Evolutionary conservation across 1,139 yeast species (phyloP).

Genomic region (Candida sp.): DNA sequence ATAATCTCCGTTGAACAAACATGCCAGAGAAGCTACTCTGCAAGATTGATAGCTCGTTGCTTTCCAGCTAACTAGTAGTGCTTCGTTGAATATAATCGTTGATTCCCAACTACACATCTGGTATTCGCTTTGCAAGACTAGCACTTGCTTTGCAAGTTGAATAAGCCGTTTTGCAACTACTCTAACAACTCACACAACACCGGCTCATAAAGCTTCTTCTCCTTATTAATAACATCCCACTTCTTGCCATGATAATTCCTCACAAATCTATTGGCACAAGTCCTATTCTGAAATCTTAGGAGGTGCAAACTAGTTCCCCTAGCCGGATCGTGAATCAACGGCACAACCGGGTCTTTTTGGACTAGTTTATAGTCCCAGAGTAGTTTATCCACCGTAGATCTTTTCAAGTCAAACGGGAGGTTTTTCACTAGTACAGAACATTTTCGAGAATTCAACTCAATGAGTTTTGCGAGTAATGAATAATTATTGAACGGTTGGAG

Average conservation of each 20-base stretch:
- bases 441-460: slow-evolving; percentile 8
- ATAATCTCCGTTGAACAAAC: too few species aligned
- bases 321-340: slow-evolving; percentile 23
- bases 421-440: slow-evolving; percentile 33
- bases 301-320: slow-evolving; percentile 28
- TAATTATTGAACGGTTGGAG: slow-evolving; percentile 6
- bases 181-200: slow-evolving; percentile 36
- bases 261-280: slow-evolving; percentile 52
- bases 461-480: slow-evolving; percentile 5
- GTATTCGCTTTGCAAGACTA: too few species aligned
- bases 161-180: slow-evolving; percentile 6
- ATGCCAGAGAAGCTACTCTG: too few species aligned
- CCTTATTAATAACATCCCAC: slow-evolving; percentile 31
- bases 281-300: slow-evolving; percentile 44
- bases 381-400: slow-evolving; percentile 25
- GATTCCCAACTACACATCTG: too few species aligned
- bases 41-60: too few species aligned
- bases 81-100: too few species aligned
- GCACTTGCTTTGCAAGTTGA: too few species aligned
- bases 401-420: slow-evolving; percentile 38
- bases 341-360: slow-evolving; percentile 9
- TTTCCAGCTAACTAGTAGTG: too few species aligned
- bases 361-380: slow-evolving; percentile 41
- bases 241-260: slow-evolving; percentile 51
- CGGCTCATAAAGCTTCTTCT: slow-evolving; percentile 33